A percentile compares a stretch with the other conserved stretches of the same genome.
Evolutionary conservation across 805 yeast genomes (phyloP).

Genomic region (Monosporozyma siamensis): DNA sequence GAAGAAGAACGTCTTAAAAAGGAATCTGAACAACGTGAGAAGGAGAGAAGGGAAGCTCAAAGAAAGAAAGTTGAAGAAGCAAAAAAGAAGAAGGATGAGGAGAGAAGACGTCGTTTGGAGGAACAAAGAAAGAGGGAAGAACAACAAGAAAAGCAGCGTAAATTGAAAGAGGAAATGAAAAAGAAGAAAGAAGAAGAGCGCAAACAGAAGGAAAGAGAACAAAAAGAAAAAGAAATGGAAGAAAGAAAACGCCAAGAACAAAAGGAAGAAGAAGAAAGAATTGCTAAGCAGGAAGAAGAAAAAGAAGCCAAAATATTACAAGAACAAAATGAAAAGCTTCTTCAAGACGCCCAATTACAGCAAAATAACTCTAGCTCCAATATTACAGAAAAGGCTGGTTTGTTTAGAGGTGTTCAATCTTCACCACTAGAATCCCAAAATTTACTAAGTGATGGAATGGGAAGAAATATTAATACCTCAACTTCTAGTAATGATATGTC

Average conservation of each 20-base stretch:
- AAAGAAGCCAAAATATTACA: neutral
- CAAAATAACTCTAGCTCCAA: too few species aligned
- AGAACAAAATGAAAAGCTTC: neutral
- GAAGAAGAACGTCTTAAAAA: conserved; percentile 41
- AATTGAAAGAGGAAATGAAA: conserved; percentile 33
- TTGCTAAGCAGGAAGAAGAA: conserved; percentile 1
- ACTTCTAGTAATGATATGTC: neutral
- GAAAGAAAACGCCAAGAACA: conserved; percentile 20
- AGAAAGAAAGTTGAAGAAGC: conserved; percentile 34
- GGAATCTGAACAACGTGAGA: conserved; percentile 35
- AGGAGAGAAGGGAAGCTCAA: conserved; percentile 33
- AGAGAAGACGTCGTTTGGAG: conserved; percentile 33
- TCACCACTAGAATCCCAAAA: neutral
- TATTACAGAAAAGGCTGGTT: too few species aligned
- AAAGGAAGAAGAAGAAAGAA: conserved; percentile 20
- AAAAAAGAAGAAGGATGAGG: conserved; percentile 32
- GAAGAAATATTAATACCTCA: neutral
- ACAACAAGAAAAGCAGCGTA: conserved; percentile 32
- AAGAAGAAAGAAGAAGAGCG: conserved; percentile 33
- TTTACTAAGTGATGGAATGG: neutral
- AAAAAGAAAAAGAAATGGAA: conserved; percentile 22
- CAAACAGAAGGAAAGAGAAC: conserved; percentile 25
- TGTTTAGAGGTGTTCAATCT: neutral
- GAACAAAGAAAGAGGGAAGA: conserved; percentile 36
- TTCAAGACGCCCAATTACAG: neutral